Conservation (phyloP, 2,329 filamentous ascomycete genomes). For the Talaromyces sp. region DNA sequence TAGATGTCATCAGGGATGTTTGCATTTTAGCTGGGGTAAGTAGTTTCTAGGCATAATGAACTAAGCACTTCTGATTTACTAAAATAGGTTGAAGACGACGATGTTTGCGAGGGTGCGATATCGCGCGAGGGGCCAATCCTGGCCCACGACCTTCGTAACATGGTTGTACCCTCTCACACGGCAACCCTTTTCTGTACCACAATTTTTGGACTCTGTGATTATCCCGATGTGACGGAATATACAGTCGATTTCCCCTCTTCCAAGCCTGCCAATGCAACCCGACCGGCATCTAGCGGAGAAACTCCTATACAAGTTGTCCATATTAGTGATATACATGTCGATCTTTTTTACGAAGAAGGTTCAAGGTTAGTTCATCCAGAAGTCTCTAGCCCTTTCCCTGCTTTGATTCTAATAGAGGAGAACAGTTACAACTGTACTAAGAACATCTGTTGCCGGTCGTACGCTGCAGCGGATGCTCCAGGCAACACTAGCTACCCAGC, state of each 20-base stretch:
- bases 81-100: constrained; percentile 51
- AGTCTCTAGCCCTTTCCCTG: too few relatives aligned
- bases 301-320: constrained; percentile 58
- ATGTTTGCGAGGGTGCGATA: constrained; percentile 58
- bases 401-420: background rate
- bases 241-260: constrained; percentile 47
- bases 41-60: background rate
- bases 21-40: constrained; percentile 39
- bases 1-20: constrained; percentile 40
- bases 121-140: constrained; percentile 57
- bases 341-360: constrained; percentile 56
- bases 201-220: constrained; percentile 56
- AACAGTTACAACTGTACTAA: constrained; percentile 54
- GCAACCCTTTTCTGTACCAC: constrained; percentile 56
- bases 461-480: constrained; percentile 47
- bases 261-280: constrained; percentile 38
- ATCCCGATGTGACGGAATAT: constrained; percentile 49
- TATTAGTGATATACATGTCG: constrained; percentile 62
- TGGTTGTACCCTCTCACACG: constrained; percentile 53
- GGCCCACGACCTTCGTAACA: constrained; percentile 53
- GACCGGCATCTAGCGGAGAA: constrained; percentile 50
- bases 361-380: constrained; percentile 43
- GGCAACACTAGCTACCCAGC: constrained; percentile 52
- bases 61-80: background rate
- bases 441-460: constrained; percentile 60